These are phyloP conservation scores for Amanita molliuscula DNA, from an alignment of 768 basidiomycete genomes.

Conservation along the genomic window DNA sequence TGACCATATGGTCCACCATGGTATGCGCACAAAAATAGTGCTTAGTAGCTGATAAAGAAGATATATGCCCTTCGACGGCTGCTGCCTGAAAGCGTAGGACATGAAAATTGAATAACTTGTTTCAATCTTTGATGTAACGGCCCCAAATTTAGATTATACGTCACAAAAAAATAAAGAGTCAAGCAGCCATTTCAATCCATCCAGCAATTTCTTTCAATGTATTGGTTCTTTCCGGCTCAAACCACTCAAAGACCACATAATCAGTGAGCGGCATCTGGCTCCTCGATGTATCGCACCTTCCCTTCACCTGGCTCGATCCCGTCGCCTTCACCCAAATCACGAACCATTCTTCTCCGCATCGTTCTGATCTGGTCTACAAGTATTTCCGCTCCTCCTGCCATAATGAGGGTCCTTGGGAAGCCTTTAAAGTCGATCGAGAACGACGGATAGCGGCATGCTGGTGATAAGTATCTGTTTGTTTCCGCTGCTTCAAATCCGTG, in stretches of 20 bases:
- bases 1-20: conserved; percentile 35
- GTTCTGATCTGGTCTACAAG: conserved; percentile 22
- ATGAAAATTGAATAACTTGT: conserved; percentile 8
- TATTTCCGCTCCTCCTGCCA: conserved; percentile 35
- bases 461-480: conserved; percentile 37
- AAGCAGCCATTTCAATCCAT: not conserved
- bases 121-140: too few species aligned
- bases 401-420: conserved; percentile 40
- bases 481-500: conserved; percentile 26
- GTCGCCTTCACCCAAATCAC: conserved; percentile 26
- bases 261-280: conserved; percentile 6
- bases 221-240: conserved; percentile 25
- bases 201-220: not conserved
- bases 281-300: conserved; percentile 5
- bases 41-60: conserved; percentile 29
- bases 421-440: conserved; percentile 26
- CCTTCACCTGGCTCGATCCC: conserved; percentile 14
- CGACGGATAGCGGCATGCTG: conserved; percentile 25
- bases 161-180: too few species aligned
- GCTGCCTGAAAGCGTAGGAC: conserved; percentile 24
- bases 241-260: conserved; percentile 23
- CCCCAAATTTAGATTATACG: too few species aligned
- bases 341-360: conserved; percentile 28
- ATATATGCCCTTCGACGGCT: conserved; percentile 41
- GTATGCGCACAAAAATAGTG: conserved; percentile 32